These are phyloP conservation scores for Begonia loranthoides DNA, from an alignment of 306 rosid species.

Conservation along the genomic window DNA sequence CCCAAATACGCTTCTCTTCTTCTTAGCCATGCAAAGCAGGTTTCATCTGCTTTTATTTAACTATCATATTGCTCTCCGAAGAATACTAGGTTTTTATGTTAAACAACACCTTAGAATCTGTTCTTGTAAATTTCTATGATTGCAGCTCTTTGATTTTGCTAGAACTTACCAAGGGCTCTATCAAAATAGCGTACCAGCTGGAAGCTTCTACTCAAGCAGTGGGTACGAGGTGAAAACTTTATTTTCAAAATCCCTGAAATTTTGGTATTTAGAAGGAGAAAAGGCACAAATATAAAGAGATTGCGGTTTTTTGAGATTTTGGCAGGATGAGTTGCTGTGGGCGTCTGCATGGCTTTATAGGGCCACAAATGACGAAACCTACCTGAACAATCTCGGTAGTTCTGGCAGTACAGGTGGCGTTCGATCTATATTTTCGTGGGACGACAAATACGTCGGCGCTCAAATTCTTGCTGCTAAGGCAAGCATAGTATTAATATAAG, in stretches of 20 bases:
- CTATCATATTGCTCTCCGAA: too few species aligned
- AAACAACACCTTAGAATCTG: not conserved
- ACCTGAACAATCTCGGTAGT: conserved; percentile 20
- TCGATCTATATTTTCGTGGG: conserved; percentile 43
- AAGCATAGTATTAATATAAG: not conserved
- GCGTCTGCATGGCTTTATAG: conserved; percentile 60
- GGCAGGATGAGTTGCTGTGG: conserved; percentile 51
- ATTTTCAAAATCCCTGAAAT: too few species aligned
- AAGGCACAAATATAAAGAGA: too few species aligned
- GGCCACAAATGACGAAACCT: conserved; percentile 17
- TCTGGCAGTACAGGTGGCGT: conserved; percentile 20
- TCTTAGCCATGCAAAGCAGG: conserved; percentile 37
- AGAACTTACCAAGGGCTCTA: conserved; percentile 18
- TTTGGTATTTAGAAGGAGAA: too few species aligned
- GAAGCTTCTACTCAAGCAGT: conserved; percentile 28
- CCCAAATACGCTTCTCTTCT: conserved; percentile 12
- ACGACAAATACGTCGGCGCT: conserved; percentile 41
- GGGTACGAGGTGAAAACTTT: conserved; percentile 38
- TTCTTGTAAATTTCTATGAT: not conserved
- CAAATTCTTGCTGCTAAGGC: conserved; percentile 45
- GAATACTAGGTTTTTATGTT: not conserved
- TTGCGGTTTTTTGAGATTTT: not conserved
- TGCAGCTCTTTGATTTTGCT: conserved; percentile 42
- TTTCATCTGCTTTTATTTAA: too few species aligned
- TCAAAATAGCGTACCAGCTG: conserved; percentile 25